A percentile compares a stretch with the other conserved stretches of the same genome.
phyloP scores from a whole-genome alignment of 2,329 filamentous ascomycete genomes.

The Botrytis cinerea region DNA sequence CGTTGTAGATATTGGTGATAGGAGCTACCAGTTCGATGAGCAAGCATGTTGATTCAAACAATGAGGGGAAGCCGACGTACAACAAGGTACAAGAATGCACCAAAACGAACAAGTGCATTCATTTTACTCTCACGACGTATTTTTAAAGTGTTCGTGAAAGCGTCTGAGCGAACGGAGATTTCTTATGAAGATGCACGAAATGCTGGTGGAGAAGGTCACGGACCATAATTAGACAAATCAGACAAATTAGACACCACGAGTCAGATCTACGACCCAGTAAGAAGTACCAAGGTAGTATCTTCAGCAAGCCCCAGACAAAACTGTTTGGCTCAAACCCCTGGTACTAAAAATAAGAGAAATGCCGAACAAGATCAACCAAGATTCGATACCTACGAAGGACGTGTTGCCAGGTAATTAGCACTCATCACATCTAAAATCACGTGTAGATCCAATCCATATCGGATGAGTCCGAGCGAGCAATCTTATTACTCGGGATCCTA shows the following conservation, averaged over 20 bases:
- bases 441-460: not conserved
- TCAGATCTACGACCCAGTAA: not conserved
- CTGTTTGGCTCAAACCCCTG: not conserved
- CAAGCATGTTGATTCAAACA: not conserved
- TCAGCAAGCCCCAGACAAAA: not conserved
- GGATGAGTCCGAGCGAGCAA: not conserved
- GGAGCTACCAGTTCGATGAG: not conserved
- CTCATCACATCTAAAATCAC: not conserved
- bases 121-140: not conserved
- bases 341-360: not conserved
- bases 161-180: conserved; percentile 8
- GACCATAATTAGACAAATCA: not conserved
- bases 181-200: conserved; percentile 13
- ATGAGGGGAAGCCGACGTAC: not conserved
- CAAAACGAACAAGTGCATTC: not conserved
- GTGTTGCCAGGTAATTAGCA: not conserved
- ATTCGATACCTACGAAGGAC: not conserved
- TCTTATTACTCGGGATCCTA: no score
- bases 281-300: not conserved
- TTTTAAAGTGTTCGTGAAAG: not conserved
- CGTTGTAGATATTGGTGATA: conserved; percentile 20
- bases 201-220: conserved; percentile 3
- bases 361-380: not conserved
- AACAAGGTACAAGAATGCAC: not conserved
- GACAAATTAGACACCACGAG: not conserved